phyloP scores from a whole-genome alignment of 371 early-diverging fungal species.

The Mortierella sp. region DNA sequence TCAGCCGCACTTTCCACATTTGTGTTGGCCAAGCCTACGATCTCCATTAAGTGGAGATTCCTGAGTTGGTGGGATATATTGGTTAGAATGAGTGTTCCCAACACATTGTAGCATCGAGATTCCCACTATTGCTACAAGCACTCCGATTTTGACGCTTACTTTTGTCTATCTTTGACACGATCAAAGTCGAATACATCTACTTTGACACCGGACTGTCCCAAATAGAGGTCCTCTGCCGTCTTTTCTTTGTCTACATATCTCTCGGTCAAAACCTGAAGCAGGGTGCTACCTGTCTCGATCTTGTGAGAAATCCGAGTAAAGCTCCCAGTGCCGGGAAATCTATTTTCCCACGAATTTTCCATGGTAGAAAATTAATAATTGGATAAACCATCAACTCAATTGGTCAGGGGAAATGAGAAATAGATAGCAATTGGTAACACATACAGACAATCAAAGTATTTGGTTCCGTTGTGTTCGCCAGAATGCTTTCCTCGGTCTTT shows the following conservation, averaged over 20 bases:
- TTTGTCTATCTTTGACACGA: conserved; percentile 71
- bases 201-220: conserved; percentile 59
- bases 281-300: conserved; percentile 63
- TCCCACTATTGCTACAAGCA: not conserved
- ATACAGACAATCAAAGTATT: conserved; percentile 81
- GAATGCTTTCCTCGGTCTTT: conserved; percentile 85
- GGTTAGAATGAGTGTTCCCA: not conserved
- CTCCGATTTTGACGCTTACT: conserved; percentile 29
- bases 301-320: conserved; percentile 78
- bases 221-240: conserved; percentile 20
- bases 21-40: conserved; percentile 51
- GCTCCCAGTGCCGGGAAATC: conserved; percentile 75
- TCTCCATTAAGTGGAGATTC: conserved; percentile 40
- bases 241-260: conserved; percentile 63
- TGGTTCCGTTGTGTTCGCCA: conserved; percentile 72
- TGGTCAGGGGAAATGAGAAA: not conserved
- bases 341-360: conserved; percentile 6
- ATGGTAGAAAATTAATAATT: too few relatives aligned
- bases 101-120: not conserved
- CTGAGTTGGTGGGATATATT: not conserved
- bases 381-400: not conserved
- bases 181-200: conserved; percentile 89
- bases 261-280: conserved; percentile 66
- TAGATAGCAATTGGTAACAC: conserved; percentile 4
- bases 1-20: conserved; percentile 43